phyloP scores from a whole-genome alignment of 1,139 yeast genomes.

The Eremothecium sinecaudum region DNA sequence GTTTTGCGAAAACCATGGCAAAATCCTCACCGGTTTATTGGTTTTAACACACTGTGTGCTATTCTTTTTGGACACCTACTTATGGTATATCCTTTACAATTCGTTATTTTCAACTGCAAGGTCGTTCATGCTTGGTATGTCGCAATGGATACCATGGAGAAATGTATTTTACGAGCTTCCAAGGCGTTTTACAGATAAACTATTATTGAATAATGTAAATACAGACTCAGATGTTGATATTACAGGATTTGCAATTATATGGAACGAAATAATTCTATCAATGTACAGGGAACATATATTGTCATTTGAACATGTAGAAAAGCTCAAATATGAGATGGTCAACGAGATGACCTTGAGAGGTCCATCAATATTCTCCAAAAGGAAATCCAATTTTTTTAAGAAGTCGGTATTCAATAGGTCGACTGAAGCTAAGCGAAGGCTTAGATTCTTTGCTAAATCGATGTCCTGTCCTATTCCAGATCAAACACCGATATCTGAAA shows the following conservation, averaged over 20 bases:
- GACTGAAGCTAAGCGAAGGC: conserved; percentile 69
- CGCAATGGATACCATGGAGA: conserved; percentile 98
- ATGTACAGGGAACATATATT: conserved; percentile 65
- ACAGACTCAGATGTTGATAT: conserved; percentile 50
- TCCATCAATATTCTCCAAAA: conserved; percentile 62
- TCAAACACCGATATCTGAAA: conserved; percentile 63
- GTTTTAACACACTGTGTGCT: conserved; percentile 53
- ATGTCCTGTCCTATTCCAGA: conserved; percentile 67
- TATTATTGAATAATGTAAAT: conserved; percentile 42
- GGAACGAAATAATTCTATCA: conserved; percentile 64
- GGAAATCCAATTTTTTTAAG: conserved; percentile 57
- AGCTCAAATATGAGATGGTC: conserved; percentile 46
- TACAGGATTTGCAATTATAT: conserved; percentile 48
- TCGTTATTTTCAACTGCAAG: conserved; percentile 93
- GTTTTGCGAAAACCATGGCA: conserved; percentile 51
- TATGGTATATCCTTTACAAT: conserved; percentile 96
- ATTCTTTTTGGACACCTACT: conserved; percentile 84
- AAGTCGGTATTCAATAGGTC: conserved; percentile 46
- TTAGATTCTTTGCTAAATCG: conserved; percentile 66
- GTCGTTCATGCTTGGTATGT: conserved; percentile 95
- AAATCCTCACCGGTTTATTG: conserved; percentile 55
- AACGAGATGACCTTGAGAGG: conserved; percentile 41
- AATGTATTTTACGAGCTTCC: conserved; percentile 94
- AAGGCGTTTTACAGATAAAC: conserved; percentile 67
- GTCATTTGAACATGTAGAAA: conserved; percentile 63